Conservation (phyloP, 805 yeast genomes). For the Limtongia smithiae region DNA sequence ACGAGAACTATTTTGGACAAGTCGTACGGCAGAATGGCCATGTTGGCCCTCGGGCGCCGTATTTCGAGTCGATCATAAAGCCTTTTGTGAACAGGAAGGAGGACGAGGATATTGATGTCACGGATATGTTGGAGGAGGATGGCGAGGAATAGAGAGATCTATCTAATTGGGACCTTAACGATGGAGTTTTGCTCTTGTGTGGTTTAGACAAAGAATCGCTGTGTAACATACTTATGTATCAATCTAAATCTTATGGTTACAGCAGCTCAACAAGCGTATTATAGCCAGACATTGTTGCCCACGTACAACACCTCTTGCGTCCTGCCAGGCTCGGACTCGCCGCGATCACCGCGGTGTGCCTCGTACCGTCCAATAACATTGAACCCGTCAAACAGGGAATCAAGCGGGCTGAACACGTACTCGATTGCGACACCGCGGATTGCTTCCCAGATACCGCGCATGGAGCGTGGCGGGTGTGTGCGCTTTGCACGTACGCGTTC, state of each 20-base stretch:
- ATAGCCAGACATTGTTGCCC: background rate
- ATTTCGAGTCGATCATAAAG: slow-evolving; percentile 41
- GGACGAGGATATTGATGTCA: slow-evolving; percentile 28
- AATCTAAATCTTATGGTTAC: too few species aligned
- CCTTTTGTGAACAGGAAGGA: slow-evolving; percentile 38
- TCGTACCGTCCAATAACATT: background rate
- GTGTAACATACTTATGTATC: too few species aligned
- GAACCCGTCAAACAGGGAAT: slow-evolving; percentile 1
- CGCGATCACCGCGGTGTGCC: background rate
- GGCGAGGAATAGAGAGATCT: slow-evolving; percentile 7
- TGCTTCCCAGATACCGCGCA: background rate
- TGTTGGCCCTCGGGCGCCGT: slow-evolving; percentile 55
- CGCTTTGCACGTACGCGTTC: slow-evolving; percentile 9
- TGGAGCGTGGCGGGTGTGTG: background rate
- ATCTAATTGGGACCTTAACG: too few species aligned
- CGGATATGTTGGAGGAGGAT: slow-evolving; percentile 24
- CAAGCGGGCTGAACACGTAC: slow-evolving; percentile 13
- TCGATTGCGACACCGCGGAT: slow-evolving; percentile 7
- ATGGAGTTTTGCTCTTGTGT: too few species aligned
- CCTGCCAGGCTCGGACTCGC: too few species aligned
- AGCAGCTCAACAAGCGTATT: too few species aligned
- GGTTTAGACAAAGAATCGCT: too few species aligned
- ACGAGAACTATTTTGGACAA: slow-evolving; percentile 65
- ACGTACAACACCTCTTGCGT: background rate
- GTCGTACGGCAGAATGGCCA: slow-evolving; percentile 55